A percentile compares a stretch with the other conserved stretches of the same genome.
Conservation (phyloP, 306 rosid genomes). For the Prunus fruticosa region DNA sequence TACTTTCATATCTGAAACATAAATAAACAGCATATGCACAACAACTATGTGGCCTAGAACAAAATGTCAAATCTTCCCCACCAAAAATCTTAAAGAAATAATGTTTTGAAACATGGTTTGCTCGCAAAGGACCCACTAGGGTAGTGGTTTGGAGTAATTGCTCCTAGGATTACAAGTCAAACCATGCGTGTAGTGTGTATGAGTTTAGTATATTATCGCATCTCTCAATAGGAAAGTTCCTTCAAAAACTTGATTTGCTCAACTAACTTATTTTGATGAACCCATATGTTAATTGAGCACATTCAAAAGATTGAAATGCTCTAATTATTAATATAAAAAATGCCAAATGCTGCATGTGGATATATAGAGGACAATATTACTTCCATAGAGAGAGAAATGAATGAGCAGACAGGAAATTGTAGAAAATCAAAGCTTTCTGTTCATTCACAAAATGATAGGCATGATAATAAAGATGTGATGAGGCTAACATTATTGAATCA, state of each 20-base stretch:
- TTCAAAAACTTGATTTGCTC: background rate
- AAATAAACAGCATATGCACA: conserved; percentile 11
- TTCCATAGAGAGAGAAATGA: background rate
- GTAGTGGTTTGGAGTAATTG: too few species aligned
- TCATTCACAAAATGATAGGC: background rate
- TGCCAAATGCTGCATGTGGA: too few species aligned
- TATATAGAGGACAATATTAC: background rate
- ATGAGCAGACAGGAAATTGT: background rate
- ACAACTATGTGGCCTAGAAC: conserved; percentile 32
- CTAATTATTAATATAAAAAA: too few species aligned
- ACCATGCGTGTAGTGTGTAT: too few species aligned
- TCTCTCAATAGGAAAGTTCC: too few species aligned
- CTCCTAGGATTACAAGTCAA: too few species aligned
- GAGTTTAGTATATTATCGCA: too few species aligned
- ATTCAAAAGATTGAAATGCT: background rate
- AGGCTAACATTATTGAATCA: conserved; percentile 19
- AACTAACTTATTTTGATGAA: background rate
- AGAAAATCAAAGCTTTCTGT: conserved; percentile 1
- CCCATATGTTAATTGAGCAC: background rate
- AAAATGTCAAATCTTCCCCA: conserved; percentile 43
- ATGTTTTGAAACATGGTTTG: background rate
- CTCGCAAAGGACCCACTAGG: too few species aligned
- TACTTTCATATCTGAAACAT: conserved; percentile 27
- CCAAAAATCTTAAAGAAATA: background rate
- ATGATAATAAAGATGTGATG: background rate